Percentiles rank a stretch among this genome's conserved stretches.
Evolutionary conservation across 2,329 filamentous ascomycete species (phyloP).

Genomic region (Colletotrichum sp.): DNA sequence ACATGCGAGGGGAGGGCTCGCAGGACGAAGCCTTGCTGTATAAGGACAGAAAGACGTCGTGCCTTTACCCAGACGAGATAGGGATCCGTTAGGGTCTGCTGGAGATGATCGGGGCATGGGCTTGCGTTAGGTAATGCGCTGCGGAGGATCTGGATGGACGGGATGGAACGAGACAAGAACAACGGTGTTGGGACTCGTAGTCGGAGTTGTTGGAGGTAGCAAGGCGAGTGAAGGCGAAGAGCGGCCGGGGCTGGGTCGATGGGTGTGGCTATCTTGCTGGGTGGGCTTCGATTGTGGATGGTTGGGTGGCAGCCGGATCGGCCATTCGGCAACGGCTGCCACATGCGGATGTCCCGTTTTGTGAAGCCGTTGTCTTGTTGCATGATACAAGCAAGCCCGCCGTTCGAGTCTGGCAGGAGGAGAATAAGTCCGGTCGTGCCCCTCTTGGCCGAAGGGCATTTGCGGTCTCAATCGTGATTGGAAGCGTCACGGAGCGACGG

Average conservation of each 20-base stretch:
- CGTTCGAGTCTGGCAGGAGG: neutral
- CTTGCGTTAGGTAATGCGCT: neutral
- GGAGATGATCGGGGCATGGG: neutral
- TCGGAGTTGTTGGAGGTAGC: neutral
- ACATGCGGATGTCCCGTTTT: neutral
- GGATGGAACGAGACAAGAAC: neutral
- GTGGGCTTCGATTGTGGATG: neutral
- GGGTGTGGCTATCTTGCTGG: neutral
- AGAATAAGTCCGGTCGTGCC: neutral
- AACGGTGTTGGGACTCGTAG: neutral
- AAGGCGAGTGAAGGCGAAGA: neutral
- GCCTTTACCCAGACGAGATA: neutral
- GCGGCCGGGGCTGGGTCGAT: neutral
- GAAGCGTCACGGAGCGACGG: conserved; percentile 7
- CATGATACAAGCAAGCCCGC: neutral
- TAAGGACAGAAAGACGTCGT: conserved; percentile 1
- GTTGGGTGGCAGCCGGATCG: conserved; percentile 14
- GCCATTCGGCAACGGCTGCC: conserved; percentile 14
- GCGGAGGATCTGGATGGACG: neutral
- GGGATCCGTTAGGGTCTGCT: neutral
- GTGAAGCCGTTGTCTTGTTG: neutral
- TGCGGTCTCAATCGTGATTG: neutral
- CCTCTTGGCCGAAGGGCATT: neutral
- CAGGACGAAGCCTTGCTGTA: neutral
- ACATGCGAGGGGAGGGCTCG: neutral